Base-by-base conservation (phyloP, 73 alveolate genomes). In the Paramecium pentaurelia region DNA sequence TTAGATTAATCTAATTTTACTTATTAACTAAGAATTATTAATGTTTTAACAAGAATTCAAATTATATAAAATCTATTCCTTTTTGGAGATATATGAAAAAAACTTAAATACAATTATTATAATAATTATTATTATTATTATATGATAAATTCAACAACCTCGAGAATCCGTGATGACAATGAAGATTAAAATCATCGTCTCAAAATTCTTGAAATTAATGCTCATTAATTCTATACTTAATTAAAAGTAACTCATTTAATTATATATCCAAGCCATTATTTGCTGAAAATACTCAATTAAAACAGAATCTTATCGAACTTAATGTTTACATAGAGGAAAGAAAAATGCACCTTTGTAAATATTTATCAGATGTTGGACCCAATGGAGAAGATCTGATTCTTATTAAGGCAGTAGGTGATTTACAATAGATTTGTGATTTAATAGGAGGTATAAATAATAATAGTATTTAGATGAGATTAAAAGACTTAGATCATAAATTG, bases 271-370 rank as follows among this genome's bases (percentile, higher is more conserved):
- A 80, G 91, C 91, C 91, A 20, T 44, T 80, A 25, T 80, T 80
- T 47, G 14, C 75, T 10, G 91, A 80, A 28, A 80, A 80, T 47
- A 36, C 91, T 80, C 27, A 80, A 40, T 36, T 80, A 10, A 80
- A 80, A 47, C 58, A 22, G 20, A 30, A 80, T 22, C 47, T 80
- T 1, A 80, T 80, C 4, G 73, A 42, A 18, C 75, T 80, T 25
- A 80, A 80, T 20, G 47, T 45, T 7, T 80, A 32, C n/a, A 80
- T 80, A 25, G 91, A 80, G 58, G 91, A 80, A 36, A 80, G 91
- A 14, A 80, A 80, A 80, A 25, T 80, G 58, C 47, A 80, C 18
- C 73, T 80, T 16, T 80, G 77, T 14, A 80, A 80, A 27, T 40
- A 38, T 25, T 18, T 80, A 20, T 80, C 91, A 27, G 91, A 80